These are phyloP conservation scores for Hyaloscypha finlandica DNA, from an alignment of 495 filamentous ascomycete genomes.

Conservation along the genomic window DNA sequence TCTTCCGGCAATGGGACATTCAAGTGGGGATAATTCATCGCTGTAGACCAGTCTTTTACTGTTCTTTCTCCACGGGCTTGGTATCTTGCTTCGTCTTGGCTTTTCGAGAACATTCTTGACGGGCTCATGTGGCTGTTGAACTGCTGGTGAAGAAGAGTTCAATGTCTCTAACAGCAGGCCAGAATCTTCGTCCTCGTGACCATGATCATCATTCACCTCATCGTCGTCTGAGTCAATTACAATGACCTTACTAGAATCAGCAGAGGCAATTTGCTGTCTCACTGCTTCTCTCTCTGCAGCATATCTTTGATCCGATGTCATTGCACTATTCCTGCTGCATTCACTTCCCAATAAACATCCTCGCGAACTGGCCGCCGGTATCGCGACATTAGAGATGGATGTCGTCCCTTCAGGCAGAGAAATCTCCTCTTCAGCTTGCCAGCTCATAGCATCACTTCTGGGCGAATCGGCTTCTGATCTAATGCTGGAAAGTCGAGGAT, in stretches of 20 bases:
- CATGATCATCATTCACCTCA: conserved; percentile 31
- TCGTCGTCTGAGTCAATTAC: conserved; percentile 30
- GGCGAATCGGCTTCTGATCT: conserved; percentile 15
- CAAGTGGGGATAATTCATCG: conserved; percentile 31
- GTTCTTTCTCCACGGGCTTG: conserved; percentile 46
- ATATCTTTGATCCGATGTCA: conserved; percentile 19
- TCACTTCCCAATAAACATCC: background rate
- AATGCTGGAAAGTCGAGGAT: conserved; percentile 17
- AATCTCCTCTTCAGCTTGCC: conserved; percentile 32
- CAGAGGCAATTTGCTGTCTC: conserved; percentile 22
- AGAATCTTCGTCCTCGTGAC: conserved; percentile 43
- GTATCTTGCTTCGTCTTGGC: conserved; percentile 43
- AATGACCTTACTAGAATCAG: conserved; percentile 25
- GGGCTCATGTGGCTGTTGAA: conserved; percentile 7
- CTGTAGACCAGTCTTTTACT: conserved; percentile 33
- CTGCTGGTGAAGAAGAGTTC: conserved; percentile 32
- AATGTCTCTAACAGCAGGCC: conserved; percentile 32
- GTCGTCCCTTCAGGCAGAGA: conserved; percentile 7
- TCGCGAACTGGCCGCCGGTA: background rate
- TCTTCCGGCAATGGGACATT: conserved; percentile 4
- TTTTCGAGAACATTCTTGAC: conserved; percentile 17
- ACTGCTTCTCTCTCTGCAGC: conserved; percentile 28
- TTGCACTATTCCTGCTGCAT: background rate
- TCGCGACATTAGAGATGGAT: background rate
- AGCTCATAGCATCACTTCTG: conserved; percentile 33